Conservation (phyloP, 2,329 filamentous ascomycete genomes). For the Aspergillus sp. region DNA sequence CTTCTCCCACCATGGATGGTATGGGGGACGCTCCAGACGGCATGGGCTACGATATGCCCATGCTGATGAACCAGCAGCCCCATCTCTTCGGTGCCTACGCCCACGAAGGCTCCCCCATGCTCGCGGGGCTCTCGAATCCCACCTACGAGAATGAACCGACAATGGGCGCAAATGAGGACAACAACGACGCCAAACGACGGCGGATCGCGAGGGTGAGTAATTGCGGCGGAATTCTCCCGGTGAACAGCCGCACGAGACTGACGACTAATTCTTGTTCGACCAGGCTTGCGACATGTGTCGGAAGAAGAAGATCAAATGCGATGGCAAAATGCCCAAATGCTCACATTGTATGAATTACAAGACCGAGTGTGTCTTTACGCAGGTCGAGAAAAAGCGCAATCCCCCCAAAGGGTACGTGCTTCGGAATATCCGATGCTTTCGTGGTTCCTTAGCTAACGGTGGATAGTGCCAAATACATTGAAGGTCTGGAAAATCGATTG, state of each 20-base stretch:
- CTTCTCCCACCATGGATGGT: slow-evolving; percentile 28
- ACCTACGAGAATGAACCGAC: slow-evolving; percentile 45
- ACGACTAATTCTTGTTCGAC: slow-evolving; percentile 10
- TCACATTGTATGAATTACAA: slow-evolving; percentile 98
- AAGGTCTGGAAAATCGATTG: slow-evolving; percentile 89
- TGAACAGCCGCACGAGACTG: not conserved
- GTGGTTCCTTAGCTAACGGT: slow-evolving; percentile 15
- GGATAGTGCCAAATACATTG: slow-evolving; percentile 88
- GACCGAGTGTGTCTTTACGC: slow-evolving; percentile 94
- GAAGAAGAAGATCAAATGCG: slow-evolving; percentile 93
- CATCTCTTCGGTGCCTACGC: slow-evolving; percentile 67
- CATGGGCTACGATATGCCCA: slow-evolving; percentile 45
- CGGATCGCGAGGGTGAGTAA: slow-evolving; percentile 76
- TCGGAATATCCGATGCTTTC: not conserved
- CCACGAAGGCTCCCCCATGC: slow-evolving; percentile 58
- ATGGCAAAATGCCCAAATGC: slow-evolving; percentile 91
- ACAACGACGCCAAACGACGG: slow-evolving; percentile 80
- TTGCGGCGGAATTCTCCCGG: not conserved
- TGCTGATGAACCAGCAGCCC: slow-evolving; percentile 62
- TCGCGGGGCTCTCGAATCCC: slow-evolving; percentile 45
- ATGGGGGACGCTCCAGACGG: slow-evolving; percentile 37
- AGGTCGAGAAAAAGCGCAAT: slow-evolving; percentile 97
- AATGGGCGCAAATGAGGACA: slow-evolving; percentile 47
- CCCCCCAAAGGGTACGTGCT: slow-evolving; percentile 83
- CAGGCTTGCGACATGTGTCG: slow-evolving; percentile 95